phyloP scores from a whole-genome alignment of 2,329 filamentous ascomycete species.

The Metarhizium album region DNA sequence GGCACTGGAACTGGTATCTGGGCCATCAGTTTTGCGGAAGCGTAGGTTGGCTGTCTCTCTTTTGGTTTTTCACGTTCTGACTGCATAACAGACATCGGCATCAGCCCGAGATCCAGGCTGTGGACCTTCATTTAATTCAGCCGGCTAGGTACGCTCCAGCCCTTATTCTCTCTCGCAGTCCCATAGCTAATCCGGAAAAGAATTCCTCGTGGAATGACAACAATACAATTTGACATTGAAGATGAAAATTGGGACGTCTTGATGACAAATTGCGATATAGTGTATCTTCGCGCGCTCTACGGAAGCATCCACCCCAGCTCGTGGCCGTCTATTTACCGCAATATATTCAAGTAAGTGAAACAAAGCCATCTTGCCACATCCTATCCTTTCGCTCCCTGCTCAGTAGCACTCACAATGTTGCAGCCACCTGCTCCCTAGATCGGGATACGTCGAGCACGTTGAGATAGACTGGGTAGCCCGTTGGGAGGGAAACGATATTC shows the following conservation, averaged over 20 bases:
- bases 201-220: constrained; percentile 50
- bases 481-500: constrained; percentile 55
- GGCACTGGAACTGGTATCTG: constrained; percentile 88
- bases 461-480: constrained; percentile 77
- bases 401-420: neutral
- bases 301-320: constrained; percentile 58
- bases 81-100: neutral
- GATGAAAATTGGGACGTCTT: constrained; percentile 47
- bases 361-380: neutral
- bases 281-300: constrained; percentile 69
- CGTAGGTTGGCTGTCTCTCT: constrained; percentile 30
- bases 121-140: constrained; percentile 30
- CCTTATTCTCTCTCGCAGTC: too few relatives aligned
- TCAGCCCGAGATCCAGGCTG: constrained; percentile 20
- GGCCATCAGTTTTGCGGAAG: constrained; percentile 70
- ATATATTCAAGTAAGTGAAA: constrained; percentile 48
- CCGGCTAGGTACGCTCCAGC: constrained; percentile 23
- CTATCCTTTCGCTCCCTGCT: neutral
- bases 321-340: constrained; percentile 65
- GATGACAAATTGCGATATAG: constrained; percentile 58
- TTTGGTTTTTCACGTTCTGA: neutral
- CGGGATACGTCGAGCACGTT: constrained; percentile 72
- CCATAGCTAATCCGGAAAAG: constrained; percentile 30
- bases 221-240: constrained; percentile 64
- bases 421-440: constrained; percentile 66